These are phyloP conservation scores for Trametes cingulata DNA, from an alignment of 768 basidiomycete species.

Conservation along the genomic window DNA sequence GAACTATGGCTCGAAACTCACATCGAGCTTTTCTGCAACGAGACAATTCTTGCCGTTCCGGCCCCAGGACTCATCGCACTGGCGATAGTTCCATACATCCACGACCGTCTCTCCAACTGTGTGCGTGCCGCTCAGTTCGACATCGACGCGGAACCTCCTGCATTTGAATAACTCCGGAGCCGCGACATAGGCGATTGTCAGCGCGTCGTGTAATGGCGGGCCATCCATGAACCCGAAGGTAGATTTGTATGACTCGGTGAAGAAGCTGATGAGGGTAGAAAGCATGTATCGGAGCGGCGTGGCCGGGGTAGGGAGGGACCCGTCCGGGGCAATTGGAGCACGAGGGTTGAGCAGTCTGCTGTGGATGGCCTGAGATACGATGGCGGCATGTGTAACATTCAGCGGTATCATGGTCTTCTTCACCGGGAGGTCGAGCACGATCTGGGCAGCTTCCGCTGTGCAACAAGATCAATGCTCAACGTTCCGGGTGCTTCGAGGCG, in stretches of 20 bases:
- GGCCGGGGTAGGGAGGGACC: constrained; percentile 27
- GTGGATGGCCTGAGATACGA: constrained; percentile 62
- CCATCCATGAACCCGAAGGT: constrained; percentile 84
- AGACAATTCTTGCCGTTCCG: constrained; percentile 71
- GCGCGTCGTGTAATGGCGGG: constrained; percentile 85
- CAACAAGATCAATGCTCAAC: neutral
- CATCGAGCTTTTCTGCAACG: constrained; percentile 68
- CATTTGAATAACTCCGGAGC: constrained; percentile 64
- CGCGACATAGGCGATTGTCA: constrained; percentile 77
- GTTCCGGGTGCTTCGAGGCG: neutral
- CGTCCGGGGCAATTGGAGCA: neutral
- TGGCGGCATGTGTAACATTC: constrained; percentile 86
- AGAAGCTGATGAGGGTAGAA: constrained; percentile 73
- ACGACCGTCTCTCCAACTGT: constrained; percentile 79
- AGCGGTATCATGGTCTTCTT: constrained; percentile 79
- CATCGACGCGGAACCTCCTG: constrained; percentile 74
- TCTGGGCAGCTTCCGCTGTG: constrained; percentile 78
- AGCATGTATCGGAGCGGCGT: constrained; percentile 68
- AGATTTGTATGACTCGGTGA: constrained; percentile 68
- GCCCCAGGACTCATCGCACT: constrained; percentile 72
- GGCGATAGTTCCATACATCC: constrained; percentile 67
- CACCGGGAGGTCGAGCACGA: constrained; percentile 71
- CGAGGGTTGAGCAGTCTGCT: constrained; percentile 45
- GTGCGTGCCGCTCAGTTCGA: constrained; percentile 70
- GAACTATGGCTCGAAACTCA: constrained; percentile 35